Conservation (phyloP, 2,329 filamentous ascomycete genomes). For the Neopestalotiopsis sp. region DNA sequence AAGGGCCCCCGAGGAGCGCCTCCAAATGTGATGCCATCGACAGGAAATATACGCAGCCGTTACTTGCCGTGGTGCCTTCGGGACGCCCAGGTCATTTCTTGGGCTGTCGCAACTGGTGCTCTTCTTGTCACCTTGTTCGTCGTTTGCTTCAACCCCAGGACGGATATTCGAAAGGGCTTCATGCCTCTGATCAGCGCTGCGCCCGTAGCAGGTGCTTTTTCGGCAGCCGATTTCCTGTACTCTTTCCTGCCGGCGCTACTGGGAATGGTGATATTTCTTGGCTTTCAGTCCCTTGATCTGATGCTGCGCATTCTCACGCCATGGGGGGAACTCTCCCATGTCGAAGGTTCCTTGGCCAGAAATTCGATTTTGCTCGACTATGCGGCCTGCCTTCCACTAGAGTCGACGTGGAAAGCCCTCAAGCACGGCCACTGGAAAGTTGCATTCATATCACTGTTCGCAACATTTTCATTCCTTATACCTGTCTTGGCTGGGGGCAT, state of each 20-base stretch:
- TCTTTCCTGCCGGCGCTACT: conserved; percentile 73
- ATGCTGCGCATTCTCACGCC: conserved; percentile 70
- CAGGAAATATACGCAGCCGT: conserved; percentile 60
- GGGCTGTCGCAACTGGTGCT: conserved; percentile 62
- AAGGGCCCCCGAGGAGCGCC: conserved; percentile 35
- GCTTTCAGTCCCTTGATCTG: conserved; percentile 71
- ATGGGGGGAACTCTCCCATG: conserved; percentile 65
- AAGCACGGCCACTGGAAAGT: conserved; percentile 69
- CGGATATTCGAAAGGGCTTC: conserved; percentile 73
- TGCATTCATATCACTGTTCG: conserved; percentile 64
- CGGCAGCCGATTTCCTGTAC: conserved; percentile 86
- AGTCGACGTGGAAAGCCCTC: conserved; percentile 61
- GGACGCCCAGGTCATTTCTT: conserved; percentile 68
- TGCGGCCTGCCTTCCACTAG: conserved; percentile 66
- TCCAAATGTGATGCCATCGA: conserved; percentile 53
- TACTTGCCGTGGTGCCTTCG: conserved; percentile 81
- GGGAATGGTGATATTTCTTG: conserved; percentile 69
- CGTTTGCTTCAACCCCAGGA: conserved; percentile 77
- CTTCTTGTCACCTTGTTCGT: conserved; percentile 75
- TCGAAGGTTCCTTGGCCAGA: conserved; percentile 65
- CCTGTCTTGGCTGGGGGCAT: conserved; percentile 72
- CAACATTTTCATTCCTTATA: conserved; percentile 63
- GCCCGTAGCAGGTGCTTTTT: conserved; percentile 71
- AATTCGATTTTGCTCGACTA: conserved; percentile 74
- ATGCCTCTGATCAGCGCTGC: conserved; percentile 67